phyloP scores from a whole-genome alignment of 1,139 yeast species.

The Pichia inconspicua region DNA sequence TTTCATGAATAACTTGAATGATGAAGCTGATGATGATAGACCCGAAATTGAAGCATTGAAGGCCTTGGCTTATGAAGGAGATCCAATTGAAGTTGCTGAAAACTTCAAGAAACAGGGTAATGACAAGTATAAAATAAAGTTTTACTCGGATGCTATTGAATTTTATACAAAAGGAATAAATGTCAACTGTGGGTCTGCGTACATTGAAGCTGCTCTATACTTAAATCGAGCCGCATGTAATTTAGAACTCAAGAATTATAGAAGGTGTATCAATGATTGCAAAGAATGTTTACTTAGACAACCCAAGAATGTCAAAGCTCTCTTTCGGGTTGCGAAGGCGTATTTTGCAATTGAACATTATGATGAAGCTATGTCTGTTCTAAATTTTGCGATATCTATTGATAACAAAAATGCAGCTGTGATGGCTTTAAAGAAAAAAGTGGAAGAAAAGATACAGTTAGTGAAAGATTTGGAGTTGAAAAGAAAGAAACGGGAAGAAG shows the following conservation, averaged over 20 bases:
- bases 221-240: slow-evolving; percentile 90
- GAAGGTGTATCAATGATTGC: slow-evolving; percentile 84
- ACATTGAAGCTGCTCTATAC: slow-evolving; percentile 54
- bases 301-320: slow-evolving; percentile 71
- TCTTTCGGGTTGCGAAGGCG: slow-evolving; percentile 79
- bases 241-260: slow-evolving; percentile 72
- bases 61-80: slow-evolving; percentile 92
- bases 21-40: slow-evolving; percentile 73
- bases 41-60: slow-evolving; percentile 75
- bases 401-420: slow-evolving; percentile 56
- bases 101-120: slow-evolving; percentile 93
- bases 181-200: slow-evolving; percentile 49
- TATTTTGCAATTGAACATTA: slow-evolving; percentile 56
- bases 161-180: slow-evolving; percentile 77
- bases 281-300: slow-evolving; percentile 60
- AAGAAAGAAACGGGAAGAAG: slow-evolving; percentile 20
- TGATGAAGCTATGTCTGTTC: slow-evolving; percentile 66
- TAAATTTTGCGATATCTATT: slow-evolving; percentile 54
- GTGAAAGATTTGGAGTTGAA: slow-evolving; percentile 22
- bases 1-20: slow-evolving; percentile 81
- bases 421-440: slow-evolving; percentile 33
- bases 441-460: slow-evolving; percentile 32
- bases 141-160: slow-evolving; percentile 67
- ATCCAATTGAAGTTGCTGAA: slow-evolving; percentile 83
- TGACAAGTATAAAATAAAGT: slow-evolving; percentile 65